Conservation (phyloP, 2,329 filamentous ascomycete genomes). For the Botrytis byssoidea region DNA sequence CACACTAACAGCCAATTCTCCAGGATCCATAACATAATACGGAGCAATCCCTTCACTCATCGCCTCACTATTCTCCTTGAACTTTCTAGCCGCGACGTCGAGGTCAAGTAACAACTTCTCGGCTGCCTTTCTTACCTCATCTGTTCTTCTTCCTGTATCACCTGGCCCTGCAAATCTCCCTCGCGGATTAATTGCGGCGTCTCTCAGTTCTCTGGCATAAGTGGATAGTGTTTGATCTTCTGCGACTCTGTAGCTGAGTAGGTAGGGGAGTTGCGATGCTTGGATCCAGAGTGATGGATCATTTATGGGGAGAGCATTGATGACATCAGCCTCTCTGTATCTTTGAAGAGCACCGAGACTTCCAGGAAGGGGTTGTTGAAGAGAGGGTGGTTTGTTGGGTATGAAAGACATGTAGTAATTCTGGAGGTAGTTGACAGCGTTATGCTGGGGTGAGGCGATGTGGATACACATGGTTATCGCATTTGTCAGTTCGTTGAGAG, state of each 20-base stretch:
- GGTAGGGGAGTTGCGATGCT: conserved; percentile 46
- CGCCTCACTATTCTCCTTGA: conserved; percentile 12
- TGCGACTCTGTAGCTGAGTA: conserved; percentile 46
- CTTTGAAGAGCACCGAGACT: conserved; percentile 20
- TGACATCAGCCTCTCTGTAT: conserved; percentile 20
- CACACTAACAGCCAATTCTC: conserved; percentile 2
- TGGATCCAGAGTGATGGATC: conserved; percentile 47
- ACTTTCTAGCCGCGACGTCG: neutral
- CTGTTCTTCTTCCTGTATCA: neutral
- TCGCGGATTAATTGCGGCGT: neutral
- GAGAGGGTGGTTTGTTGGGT: conserved; percentile 44
- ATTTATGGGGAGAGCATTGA: conserved; percentile 44
- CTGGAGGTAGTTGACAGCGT: conserved; percentile 52
- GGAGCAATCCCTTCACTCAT: conserved; percentile 11
- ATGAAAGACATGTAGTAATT: conserved; percentile 52
- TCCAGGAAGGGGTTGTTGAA: conserved; percentile 41
- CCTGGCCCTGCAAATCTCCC: conserved; percentile 5
- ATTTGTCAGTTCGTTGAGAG: conserved; percentile 45
- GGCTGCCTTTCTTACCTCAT: conserved; percentile 1
- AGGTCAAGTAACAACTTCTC: conserved; percentile 18
- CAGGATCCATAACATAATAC: conserved; percentile 15
- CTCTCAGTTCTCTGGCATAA: conserved; percentile 14
- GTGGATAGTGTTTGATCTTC: conserved; percentile 42
- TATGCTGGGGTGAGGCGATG: conserved; percentile 51
- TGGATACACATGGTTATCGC: conserved; percentile 53